These are phyloP conservation scores for Prunus padus DNA, from an alignment of 306 rosid genomes.

Conservation along the genomic window DNA sequence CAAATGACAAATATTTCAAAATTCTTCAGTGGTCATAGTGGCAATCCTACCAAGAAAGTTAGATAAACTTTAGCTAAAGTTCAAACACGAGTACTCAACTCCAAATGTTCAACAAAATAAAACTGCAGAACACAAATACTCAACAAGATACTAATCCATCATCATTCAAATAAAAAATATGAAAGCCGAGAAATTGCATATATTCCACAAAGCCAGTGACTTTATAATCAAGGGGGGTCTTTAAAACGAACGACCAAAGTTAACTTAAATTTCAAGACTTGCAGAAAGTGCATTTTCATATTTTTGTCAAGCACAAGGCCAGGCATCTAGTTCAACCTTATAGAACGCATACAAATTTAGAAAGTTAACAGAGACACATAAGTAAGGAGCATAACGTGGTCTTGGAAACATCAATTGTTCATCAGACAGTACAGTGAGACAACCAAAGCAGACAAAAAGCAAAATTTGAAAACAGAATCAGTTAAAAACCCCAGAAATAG, in stretches of 20 bases:
- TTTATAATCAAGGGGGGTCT: neutral
- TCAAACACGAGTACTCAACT: neutral
- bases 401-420: slow-evolving; percentile 2
- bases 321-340: neutral
- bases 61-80: neutral
- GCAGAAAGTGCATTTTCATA: neutral
- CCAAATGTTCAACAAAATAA: neutral
- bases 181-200: neutral
- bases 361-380: too few relatives aligned
- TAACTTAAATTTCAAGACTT: slow-evolving; percentile 14
- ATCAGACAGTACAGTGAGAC: neutral
- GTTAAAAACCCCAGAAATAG: neutral
- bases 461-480: neutral
- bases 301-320: neutral
- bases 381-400: neutral
- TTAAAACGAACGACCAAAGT: neutral
- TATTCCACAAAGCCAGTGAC: slow-evolving; percentile 1
- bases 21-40: neutral
- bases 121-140: neutral
- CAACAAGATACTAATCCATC: neutral
- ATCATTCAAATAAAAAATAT: neutral
- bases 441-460: neutral
- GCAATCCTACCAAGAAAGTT: slow-evolving; percentile 12
- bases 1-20: slow-evolving; percentile 8
- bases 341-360: neutral